Evolutionary conservation across 2,329 filamentous ascomycete species (phyloP).

Genomic region (Eutypa lata): DNA sequence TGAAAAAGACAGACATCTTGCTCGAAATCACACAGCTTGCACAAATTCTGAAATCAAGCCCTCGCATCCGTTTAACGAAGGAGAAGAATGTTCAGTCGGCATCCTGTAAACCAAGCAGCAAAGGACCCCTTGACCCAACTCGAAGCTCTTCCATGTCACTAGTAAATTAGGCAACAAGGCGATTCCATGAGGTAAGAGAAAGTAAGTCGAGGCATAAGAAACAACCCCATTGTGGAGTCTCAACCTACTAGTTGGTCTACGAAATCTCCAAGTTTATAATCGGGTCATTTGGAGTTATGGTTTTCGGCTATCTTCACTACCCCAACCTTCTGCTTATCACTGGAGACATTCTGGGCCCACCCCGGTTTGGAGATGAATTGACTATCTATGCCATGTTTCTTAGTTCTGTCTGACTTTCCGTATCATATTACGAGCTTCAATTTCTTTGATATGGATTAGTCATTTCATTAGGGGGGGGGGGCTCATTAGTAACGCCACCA

Average conservation of each 20-base stretch:
- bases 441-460: too few species aligned
- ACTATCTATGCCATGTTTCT: neutral
- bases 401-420: too few species aligned
- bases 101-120: neutral
- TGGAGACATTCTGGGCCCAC: neutral
- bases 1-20: conserved; percentile 37
- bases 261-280: neutral
- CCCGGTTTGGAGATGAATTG: neutral
- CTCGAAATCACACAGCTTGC: neutral
- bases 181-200: neutral
- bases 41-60: neutral
- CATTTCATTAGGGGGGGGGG: too few species aligned
- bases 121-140: neutral
- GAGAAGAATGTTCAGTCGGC: neutral
- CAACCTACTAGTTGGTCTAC: neutral
- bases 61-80: neutral
- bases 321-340: neutral
- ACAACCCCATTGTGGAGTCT: neutral
- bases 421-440: too few species aligned
- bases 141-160: neutral
- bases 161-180: neutral
- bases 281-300: neutral
- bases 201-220: neutral
- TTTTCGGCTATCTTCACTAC: neutral
- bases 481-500: too few species aligned